Conservation (phyloP, 2,329 filamentous ascomycete genomes). For the Beauveria medogensis region DNA sequence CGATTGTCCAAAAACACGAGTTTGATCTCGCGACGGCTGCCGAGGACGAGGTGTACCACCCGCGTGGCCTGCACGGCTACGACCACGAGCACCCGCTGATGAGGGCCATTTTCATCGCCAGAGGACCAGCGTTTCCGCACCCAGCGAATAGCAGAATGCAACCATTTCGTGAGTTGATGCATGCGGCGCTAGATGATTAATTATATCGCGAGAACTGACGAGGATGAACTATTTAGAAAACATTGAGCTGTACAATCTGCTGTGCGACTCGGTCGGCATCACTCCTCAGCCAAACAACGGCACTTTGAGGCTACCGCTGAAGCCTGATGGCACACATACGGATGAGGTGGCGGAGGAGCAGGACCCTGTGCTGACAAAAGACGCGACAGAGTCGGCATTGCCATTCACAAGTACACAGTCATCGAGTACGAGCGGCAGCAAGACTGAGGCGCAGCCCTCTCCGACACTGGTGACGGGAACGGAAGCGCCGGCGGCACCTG, state of each 20-base stretch:
- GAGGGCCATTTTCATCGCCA: slow-evolving; percentile 89
- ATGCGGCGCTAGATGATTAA: neutral
- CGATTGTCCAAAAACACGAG: slow-evolving; percentile 72
- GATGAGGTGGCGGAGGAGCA: slow-evolving; percentile 38
- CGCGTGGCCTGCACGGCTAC: slow-evolving; percentile 84
- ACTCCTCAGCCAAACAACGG: slow-evolving; percentile 75
- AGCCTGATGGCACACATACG: slow-evolving; percentile 53
- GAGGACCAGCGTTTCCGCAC: slow-evolving; percentile 88
- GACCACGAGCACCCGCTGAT: slow-evolving; percentile 92
- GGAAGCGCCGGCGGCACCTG: neutral
- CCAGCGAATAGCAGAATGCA: slow-evolving; percentile 70
- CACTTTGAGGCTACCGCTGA: slow-evolving; percentile 66
- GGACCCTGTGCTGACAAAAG: slow-evolving; percentile 38
- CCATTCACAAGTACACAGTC: slow-evolving; percentile 5
- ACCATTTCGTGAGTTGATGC: slow-evolving; percentile 66
- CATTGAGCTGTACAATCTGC: slow-evolving; percentile 86
- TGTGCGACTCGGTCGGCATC: slow-evolving; percentile 80
- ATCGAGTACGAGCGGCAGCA: slow-evolving; percentile 11
- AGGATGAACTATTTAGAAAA: slow-evolving; percentile 56
- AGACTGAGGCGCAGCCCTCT: slow-evolving; percentile 3
- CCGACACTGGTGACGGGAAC: neutral
- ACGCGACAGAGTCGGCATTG: neutral
- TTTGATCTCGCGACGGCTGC: slow-evolving; percentile 63
- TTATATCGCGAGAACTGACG: neutral
- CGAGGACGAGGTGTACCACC: slow-evolving; percentile 61